Base-by-base conservation (phyloP, 371 early-diverging fungal species). In the Capniomyces stellatus region DNA sequence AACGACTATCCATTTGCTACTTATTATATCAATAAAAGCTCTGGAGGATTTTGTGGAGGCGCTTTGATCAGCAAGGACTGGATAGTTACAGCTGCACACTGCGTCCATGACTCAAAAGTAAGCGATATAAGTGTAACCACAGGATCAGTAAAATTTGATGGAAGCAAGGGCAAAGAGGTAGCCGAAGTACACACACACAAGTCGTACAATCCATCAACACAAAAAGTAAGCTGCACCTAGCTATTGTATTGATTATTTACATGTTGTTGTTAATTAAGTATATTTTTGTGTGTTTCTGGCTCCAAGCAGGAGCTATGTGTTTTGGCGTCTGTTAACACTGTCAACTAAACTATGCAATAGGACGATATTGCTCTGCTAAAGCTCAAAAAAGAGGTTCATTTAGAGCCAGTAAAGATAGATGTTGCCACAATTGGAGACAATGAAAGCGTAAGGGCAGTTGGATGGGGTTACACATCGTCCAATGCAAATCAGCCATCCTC, bases 71-170 rank as follows among this genome's bases (percentile, higher is more conserved):
- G 56, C 21, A 47, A 59, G 29, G 39, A 54, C n/a, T 65, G 59
- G 61, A 46, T 73, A 15, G 39, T 73, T n/a, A 72, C 73, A 0
- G 73, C 73, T 2, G 73, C 73, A 0, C 73, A 73, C 54, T 73
- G 73, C 47, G 59, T 70, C 51, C 60, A 67, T 30, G 29, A 41
- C 1, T 55, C 68, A 1, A 46, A 51, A 0, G 31, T 35, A 12
- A 48, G 8, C 43, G 58, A 67, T 15, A 50, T 67, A 21, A n/a
- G 21, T 0, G 64, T 67, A 19, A 60, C 51, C 30, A 42, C 67
- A 27, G 68, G 68, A 27, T 41, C 62, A 15, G 65, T 60, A 47
- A 51, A 27, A 42, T 59, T 61, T 6, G 60, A 67, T 18, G 55
- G 54, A 1, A 47, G 56, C 15, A 61, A 64, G 55, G 64, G 54